phyloP scores from a whole-genome alignment of 129 eudicot genomes.

The Oenanthe sinensis region DNA sequence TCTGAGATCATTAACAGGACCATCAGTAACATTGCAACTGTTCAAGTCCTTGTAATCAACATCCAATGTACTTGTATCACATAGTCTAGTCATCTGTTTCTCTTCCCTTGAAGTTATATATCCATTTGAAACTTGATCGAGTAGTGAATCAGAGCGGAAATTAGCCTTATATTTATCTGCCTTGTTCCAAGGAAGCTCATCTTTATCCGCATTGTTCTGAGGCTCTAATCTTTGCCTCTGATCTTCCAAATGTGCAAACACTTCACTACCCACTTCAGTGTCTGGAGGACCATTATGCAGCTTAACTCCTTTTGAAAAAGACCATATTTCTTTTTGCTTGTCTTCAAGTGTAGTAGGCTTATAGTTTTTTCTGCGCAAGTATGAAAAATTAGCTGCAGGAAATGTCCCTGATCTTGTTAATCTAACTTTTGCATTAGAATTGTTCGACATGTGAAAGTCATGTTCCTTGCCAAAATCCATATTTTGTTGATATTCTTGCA shows the following conservation, averaged over 20 bases:
- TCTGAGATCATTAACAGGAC: constrained; percentile 13
- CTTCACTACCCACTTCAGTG: constrained; percentile 4
- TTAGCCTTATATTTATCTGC: neutral
- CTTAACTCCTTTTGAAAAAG: constrained; percentile 27
- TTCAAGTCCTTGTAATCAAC: neutral
- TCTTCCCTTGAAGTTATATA: neutral
- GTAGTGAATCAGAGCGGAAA: neutral
- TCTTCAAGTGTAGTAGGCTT: constrained; percentile 53
- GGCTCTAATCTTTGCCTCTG: neutral
- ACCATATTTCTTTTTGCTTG: constrained; percentile 55
- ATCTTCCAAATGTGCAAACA: neutral
- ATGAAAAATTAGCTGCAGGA: constrained; percentile 36
- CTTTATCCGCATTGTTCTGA: neutral
- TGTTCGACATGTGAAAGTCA: constrained; percentile 9
- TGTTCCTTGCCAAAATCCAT: constrained; percentile 12
- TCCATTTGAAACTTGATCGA: constrained; percentile 2
- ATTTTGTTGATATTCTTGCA: constrained; percentile 23
- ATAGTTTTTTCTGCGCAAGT: constrained; percentile 17
- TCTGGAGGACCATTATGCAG: constrained; percentile 5
- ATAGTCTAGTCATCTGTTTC: neutral
- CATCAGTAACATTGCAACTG: neutral
- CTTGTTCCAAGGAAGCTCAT: neutral
- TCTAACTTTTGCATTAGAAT: constrained; percentile 22
- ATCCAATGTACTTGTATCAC: neutral
- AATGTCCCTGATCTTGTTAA: constrained; percentile 63